Evolutionary conservation across 2,329 filamentous ascomycete genomes (phyloP).

Genomic region (Penicillium oxalicum): DNA sequence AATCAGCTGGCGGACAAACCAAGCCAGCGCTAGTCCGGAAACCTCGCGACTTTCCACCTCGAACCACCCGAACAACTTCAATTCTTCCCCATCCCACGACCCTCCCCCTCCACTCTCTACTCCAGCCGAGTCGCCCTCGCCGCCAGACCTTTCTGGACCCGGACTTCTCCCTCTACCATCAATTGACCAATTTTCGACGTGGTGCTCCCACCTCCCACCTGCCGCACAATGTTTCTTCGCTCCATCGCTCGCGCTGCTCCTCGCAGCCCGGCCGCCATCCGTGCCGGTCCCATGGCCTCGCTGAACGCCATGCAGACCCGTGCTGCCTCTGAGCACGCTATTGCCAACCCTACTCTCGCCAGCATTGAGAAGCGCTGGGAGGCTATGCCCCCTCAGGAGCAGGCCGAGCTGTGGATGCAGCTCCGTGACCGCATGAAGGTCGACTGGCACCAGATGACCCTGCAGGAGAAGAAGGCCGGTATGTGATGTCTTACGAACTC

Average conservation of each 20-base stretch:
- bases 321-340: conserved; percentile 71
- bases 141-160: conserved; percentile 15
- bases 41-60: conserved; percentile 36
- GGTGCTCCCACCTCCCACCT: conserved; percentile 23
- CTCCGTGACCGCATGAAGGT: conserved; percentile 98
- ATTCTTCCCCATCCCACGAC: conserved; percentile 27
- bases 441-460: conserved; percentile 89
- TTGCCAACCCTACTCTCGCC: conserved; percentile 94
- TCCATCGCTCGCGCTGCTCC: conserved; percentile 41
- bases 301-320: conserved; percentile 47
- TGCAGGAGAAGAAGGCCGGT: conserved; percentile 99
- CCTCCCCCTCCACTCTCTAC: conserved; percentile 27
- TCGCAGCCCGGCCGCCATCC: conserved; percentile 39
- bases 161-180: conserved; percentile 17
- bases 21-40: conserved; percentile 32
- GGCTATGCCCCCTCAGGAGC: conserved; percentile 93
- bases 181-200: conserved; percentile 28
- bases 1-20: conserved; percentile 32
- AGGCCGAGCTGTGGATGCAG: conserved; percentile 98
- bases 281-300: conserved; percentile 35
- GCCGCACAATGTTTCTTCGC: conserved; percentile 43
- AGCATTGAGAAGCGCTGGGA: conserved; percentile 99
- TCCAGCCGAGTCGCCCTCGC: conserved; percentile 19
- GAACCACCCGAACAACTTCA: conserved; percentile 35
- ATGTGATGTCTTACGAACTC: conserved; percentile 44